Percentiles rank a stretch among this genome's conserved stretches.
Evolutionary conservation across 1,139 yeast species (phyloP).

Genomic region (Candida frijolesensis): DNA sequence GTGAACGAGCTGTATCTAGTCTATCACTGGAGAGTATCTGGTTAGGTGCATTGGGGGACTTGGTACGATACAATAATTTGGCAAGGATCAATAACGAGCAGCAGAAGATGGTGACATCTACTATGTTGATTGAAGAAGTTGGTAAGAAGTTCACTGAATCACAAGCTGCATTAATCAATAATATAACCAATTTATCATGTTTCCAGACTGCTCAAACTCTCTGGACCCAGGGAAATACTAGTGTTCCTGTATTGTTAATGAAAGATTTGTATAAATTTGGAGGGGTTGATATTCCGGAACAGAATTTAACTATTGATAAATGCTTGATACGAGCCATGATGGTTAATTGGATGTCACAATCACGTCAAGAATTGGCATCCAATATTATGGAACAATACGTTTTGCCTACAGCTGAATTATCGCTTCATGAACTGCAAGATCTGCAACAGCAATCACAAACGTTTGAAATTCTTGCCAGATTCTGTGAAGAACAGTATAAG

Average conservation of each 20-base stretch:
- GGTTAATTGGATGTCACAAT: conserved; percentile 71
- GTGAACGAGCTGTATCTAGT: conserved; percentile 11
- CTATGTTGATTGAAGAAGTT: conserved; percentile 46
- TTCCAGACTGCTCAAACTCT: conserved; percentile 57
- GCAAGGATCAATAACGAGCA: conserved; percentile 36
- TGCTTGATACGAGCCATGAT: conserved; percentile 49
- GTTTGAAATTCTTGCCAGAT: conserved; percentile 65
- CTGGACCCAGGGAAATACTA: conserved; percentile 60
- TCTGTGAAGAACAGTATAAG: conserved; percentile 70
- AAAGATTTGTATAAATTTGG: conserved; percentile 23
- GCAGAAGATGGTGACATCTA: conserved; percentile 54
- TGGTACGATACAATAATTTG: conserved; percentile 41
- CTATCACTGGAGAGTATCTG: conserved; percentile 17
- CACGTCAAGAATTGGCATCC: conserved; percentile 67
- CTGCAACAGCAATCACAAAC: conserved; percentile 40
- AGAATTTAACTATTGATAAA: conserved; percentile 25
- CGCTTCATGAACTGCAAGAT: conserved; percentile 19
- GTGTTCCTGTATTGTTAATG: conserved; percentile 55
- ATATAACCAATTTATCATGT: conserved; percentile 33
- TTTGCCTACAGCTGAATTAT: conserved; percentile 36
- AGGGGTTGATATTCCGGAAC: conserved; percentile 22
- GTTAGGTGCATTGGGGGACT: conserved; percentile 38
- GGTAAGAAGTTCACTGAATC: conserved; percentile 21
- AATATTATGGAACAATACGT: conserved; percentile 61
- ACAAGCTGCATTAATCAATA: conserved; percentile 10